phyloP scores from a whole-genome alignment of 2,329 filamentous ascomycete genomes.

The Exutisphaerella laricina region DNA sequence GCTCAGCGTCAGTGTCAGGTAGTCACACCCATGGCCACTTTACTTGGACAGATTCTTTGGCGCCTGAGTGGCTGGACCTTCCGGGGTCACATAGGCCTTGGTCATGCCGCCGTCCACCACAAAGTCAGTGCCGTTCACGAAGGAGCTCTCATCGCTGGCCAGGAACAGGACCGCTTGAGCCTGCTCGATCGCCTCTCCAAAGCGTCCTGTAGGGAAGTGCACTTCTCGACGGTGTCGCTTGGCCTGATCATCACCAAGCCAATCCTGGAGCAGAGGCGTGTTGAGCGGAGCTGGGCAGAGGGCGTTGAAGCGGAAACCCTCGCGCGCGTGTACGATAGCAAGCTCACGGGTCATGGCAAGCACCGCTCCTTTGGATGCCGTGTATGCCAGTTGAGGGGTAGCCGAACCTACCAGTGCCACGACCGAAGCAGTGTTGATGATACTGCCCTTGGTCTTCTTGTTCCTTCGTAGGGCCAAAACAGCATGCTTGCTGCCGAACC shows the following conservation, averaged over 20 bases:
- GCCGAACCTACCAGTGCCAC: conserved; percentile 82
- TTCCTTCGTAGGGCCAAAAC: conserved; percentile 73
- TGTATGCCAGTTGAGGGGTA: conserved; percentile 87
- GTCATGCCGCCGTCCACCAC: conserved; percentile 95
- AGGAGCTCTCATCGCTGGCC: conserved; percentile 81
- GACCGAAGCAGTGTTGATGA: conserved; percentile 90
- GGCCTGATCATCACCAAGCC: conserved; percentile 77
- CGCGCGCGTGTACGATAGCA: conserved; percentile 84
- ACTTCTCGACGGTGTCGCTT: conserved; percentile 81
- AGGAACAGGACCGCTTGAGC: conserved; percentile 83
- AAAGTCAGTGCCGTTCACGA: conserved; percentile 87
- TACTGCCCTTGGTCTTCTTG: conserved; percentile 70
- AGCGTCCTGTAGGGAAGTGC: conserved; percentile 82
- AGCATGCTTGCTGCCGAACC: conserved; percentile 91
- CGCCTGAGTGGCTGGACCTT: conserved; percentile 51
- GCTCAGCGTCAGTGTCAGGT: too few relatives aligned
- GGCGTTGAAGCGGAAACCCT: conserved; percentile 84
- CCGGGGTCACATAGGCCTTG: conserved; percentile 71
- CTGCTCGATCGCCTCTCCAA: conserved; percentile 91
- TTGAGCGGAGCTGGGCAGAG: conserved; percentile 88
- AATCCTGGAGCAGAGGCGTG: conserved; percentile 86
- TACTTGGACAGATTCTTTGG: conserved; percentile 38
- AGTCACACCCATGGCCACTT: too few relatives aligned
- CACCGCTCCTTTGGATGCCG: conserved; percentile 88
- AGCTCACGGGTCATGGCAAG: conserved; percentile 84